These are phyloP conservation scores for Trichoderma sp. DNA, from an alignment of 2,329 filamentous ascomycete genomes.

Conservation along the genomic window DNA sequence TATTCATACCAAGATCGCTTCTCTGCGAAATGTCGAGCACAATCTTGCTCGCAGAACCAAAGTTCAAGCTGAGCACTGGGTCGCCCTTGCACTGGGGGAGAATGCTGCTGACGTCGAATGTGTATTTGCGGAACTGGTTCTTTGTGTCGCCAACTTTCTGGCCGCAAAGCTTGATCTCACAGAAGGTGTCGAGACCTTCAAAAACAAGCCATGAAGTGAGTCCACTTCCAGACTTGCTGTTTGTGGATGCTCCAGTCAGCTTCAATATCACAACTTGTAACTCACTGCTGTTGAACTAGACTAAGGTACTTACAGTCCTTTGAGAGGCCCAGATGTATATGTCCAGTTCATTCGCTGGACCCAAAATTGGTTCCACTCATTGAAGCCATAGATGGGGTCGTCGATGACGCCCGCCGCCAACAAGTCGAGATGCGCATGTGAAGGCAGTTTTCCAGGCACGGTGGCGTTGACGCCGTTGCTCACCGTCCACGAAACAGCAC, in stretches of 20 bases:
- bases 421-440: slow-evolving; percentile 59
- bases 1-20: slow-evolving; percentile 3
- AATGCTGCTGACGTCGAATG: slow-evolving; percentile 52
- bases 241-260: slow-evolving; percentile 10
- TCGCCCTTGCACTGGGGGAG: slow-evolving; percentile 27
- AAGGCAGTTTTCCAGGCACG: slow-evolving; percentile 54
- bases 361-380: slow-evolving; percentile 60
- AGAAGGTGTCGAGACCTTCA: slow-evolving; percentile 61
- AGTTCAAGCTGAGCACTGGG: slow-evolving; percentile 22
- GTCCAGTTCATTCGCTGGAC: slow-evolving; percentile 55
- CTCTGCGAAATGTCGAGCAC: slow-evolving; percentile 8
- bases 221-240: slow-evolving; percentile 24
- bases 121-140: slow-evolving; percentile 62
- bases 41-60: slow-evolving; percentile 23
- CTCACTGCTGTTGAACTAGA: neutral
- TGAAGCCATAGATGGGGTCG: slow-evolving; percentile 43
- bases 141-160: slow-evolving; percentile 53
- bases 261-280: neutral
- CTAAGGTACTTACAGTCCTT: slow-evolving; percentile 37
- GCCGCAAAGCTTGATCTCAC: slow-evolving; percentile 54
- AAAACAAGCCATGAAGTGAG: slow-evolving; percentile 54
- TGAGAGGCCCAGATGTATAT: slow-evolving; percentile 47
- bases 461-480: slow-evolving; percentile 22
- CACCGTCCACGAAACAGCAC: slow-evolving; percentile 12
- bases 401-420: slow-evolving; percentile 51